Evolutionary conservation across 352 stramenopile species (phyloP), one percentile per base, ranked within the genome.

Genomic region (Phytophthora quininea): DNA sequence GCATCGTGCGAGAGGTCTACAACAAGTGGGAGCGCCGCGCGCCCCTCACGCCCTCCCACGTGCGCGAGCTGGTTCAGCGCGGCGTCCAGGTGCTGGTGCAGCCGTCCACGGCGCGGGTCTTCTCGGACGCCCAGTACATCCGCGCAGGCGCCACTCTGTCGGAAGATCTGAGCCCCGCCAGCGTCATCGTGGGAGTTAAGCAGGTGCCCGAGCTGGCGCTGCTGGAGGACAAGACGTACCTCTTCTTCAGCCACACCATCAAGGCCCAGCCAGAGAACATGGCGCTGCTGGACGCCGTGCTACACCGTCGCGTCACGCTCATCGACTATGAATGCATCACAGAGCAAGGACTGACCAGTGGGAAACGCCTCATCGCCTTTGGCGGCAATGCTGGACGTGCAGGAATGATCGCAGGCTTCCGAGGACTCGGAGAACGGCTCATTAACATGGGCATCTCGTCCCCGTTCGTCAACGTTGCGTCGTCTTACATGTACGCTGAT

Each of bases 301-400:
- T 98, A 5, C 78, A 96, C 42, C 93, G 96, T 47, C 91, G 93
- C 30, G 93, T 98, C 62, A 93, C 92, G 52, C 82, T 99, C 31
- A 93, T 99, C 61, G 97, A 99, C 76, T 99, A 98, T 71, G 97
- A 99, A 71, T 98, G 92, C 64, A 99, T 99, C 73, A 96, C 88
- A 2, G 79, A 97, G 54, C 73, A 86, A 31, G 87, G 90, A 42
- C 78, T 93, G 49, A 71, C 74, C 40, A 87, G 86, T 42, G 89
- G 86, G 50, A 88, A 89, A 67, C 89, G 93, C 5, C 69, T 98
- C 9, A 97, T 99, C 56, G 93, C 94, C 37, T 99, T 99, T 69
- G 97, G 97, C 24, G 79, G 91, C 52, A 99, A 97, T 71, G 97
- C 96, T 5, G 97, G 97, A 27, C 87, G 95, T 35, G 97, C 97